phyloP scores from a whole-genome alignment of 441 rosid species.

The Gossypium davidsonii region DNA sequence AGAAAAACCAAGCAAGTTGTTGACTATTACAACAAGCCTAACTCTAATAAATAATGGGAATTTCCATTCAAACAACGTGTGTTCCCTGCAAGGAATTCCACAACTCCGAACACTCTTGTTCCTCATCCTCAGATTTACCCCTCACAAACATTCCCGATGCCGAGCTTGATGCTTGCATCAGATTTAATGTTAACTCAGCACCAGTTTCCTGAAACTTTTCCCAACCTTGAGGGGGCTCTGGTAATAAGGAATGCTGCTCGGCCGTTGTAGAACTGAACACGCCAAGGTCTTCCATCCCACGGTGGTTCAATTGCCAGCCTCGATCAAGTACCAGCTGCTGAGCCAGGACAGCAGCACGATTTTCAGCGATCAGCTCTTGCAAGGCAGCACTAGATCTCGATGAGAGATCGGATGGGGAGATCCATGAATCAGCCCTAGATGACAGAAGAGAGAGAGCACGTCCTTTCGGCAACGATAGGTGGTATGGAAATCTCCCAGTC shows the following conservation, averaged over 20 bases:
- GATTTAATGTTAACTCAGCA: conserved; percentile 38
- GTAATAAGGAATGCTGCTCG: conserved; percentile 11
- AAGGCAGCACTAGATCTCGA: conserved; percentile 46
- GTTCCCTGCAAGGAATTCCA: conserved; percentile 32
- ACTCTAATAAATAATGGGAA: neutral
- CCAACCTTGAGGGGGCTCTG: conserved; percentile 24
- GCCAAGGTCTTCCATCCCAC: conserved; percentile 1
- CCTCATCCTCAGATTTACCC: conserved; percentile 27
- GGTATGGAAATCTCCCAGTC: conserved; percentile 18
- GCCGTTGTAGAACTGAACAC: neutral
- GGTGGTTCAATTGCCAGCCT: conserved; percentile 18
- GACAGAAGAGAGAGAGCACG: conserved; percentile 79
- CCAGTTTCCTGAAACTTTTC: conserved; percentile 19
- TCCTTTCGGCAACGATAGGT: conserved; percentile 18
- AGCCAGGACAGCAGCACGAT: conserved; percentile 35
- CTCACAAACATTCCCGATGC: conserved; percentile 26
- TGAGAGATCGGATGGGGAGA: conserved; percentile 40
- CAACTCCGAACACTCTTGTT: conserved; percentile 28
- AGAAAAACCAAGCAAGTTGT: neutral
- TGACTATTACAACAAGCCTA: neutral
- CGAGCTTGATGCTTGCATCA: conserved; percentile 39
- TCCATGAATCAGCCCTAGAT: conserved; percentile 27
- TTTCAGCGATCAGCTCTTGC: conserved; percentile 42
- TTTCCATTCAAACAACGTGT: conserved; percentile 16
- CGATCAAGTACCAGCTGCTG: conserved; percentile 30